Conservation (phyloP, 2,329 filamentous ascomycete species). For the Magnaporthales sp. region DNA sequence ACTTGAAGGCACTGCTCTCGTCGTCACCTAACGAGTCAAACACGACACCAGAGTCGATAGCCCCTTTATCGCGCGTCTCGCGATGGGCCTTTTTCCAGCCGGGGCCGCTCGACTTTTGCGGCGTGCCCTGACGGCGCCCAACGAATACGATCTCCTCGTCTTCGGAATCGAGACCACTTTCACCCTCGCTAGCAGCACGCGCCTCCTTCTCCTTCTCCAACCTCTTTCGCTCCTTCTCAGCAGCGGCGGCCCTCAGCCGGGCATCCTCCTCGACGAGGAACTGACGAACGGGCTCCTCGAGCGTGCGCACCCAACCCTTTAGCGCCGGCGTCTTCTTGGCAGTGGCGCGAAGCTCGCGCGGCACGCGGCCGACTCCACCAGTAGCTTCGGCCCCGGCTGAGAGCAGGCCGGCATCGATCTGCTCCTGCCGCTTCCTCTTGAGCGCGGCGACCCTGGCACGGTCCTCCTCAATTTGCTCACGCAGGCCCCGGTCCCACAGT, state of each 20-base stretch:
- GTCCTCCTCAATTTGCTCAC: conserved; percentile 40
- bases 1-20: conserved; percentile 74
- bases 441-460: conserved; percentile 27
- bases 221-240: conserved; percentile 3
- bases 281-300: conserved; percentile 75
- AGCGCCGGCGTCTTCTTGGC: conserved; percentile 75
- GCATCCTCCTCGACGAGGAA: conserved; percentile 56
- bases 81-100: conserved; percentile 43
- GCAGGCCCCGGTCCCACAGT: conserved; percentile 63
- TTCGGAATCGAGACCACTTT: conserved; percentile 28
- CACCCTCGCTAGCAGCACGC: conserved; percentile 12
- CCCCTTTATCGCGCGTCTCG: conserved; percentile 49
- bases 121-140: conserved; percentile 51
- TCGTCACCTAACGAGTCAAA: conserved; percentile 74
- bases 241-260: conserved; percentile 14
- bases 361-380: conserved; percentile 45
- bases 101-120: conserved; percentile 22
- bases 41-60: conserved; percentile 53
- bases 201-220: conserved; percentile 8
- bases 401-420: conserved; percentile 24
- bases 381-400: conserved; percentile 17
- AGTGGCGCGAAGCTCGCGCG: conserved; percentile 70
- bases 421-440: conserved; percentile 34
- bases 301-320: conserved; percentile 67
- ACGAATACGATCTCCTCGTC: conserved; percentile 93